These are phyloP conservation scores for Suaeda aralocaspica DNA, from an alignment of 148 eudicot species.

Conservation along the genomic window DNA sequence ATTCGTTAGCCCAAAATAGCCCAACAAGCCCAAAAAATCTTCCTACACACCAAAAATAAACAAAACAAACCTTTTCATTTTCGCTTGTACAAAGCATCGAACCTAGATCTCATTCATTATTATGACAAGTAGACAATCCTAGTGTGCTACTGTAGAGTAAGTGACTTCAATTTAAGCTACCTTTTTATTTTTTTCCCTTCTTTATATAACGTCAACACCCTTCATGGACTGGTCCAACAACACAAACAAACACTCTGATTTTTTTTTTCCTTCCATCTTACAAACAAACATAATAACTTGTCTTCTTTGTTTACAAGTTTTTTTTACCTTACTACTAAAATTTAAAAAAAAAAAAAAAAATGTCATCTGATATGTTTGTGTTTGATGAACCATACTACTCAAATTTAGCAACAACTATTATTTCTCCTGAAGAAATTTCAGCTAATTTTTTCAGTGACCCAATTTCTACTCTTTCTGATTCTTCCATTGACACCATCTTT, in stretches of 20 bases:
- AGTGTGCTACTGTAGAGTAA: no score
- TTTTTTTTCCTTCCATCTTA: not conserved
- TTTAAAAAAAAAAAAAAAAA: slow-evolving; percentile 17
- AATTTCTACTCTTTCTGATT: slow-evolving; percentile 42
- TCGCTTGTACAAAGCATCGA: not conserved
- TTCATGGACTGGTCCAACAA: slow-evolving; percentile 20
- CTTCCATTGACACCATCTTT: slow-evolving; percentile 46
- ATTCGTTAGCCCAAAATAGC: not conserved
- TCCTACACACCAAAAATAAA: not conserved
- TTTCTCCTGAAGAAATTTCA: slow-evolving; percentile 28
- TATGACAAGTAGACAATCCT: not conserved
- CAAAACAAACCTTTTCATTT: not conserved
- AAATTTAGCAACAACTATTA: slow-evolving; percentile 18
- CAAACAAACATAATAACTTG: not conserved
- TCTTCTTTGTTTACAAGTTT: no score
- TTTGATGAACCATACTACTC: slow-evolving; percentile 40
- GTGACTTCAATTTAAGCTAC: not conserved
- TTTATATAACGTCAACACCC: slow-evolving; percentile 15
- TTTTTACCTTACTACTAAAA: no score
- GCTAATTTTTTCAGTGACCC: slow-evolving; percentile 44
- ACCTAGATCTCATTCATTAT: slow-evolving; percentile 4
- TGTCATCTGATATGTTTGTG: slow-evolving; percentile 68
- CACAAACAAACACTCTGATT: not conserved
- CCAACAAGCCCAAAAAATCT: not conserved
- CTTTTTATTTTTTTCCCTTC: not conserved